phyloP scores from a whole-genome alignment of 768 basidiomycete species.

The Tephrocybe sp. region DNA sequence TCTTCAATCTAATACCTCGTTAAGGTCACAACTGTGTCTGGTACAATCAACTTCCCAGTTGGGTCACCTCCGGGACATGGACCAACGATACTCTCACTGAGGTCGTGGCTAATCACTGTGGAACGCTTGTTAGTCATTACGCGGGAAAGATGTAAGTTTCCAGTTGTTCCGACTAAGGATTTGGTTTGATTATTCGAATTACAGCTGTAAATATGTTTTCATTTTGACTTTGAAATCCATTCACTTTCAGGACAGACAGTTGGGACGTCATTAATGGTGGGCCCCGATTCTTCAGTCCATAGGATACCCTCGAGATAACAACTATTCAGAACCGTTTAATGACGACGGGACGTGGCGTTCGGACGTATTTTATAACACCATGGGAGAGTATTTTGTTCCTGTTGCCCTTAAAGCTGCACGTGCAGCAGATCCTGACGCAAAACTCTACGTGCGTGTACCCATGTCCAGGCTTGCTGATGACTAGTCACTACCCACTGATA shows the following conservation, averaged over 20 bases:
- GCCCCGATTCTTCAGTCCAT: not conserved
- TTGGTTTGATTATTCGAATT: not conserved
- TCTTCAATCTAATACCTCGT: not conserved
- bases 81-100: constrained; percentile 37
- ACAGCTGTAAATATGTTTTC: not conserved
- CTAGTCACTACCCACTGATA: not conserved
- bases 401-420: constrained; percentile 41
- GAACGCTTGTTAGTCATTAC: constrained; percentile 50
- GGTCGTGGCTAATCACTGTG: constrained; percentile 46
- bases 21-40: constrained; percentile 46
- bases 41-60: constrained; percentile 51
- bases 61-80: constrained; percentile 44
- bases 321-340: constrained; percentile 35
- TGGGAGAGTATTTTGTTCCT: constrained; percentile 34
- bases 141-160: constrained; percentile 44
- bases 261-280: constrained; percentile 44
- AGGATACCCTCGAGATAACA: constrained; percentile 11
- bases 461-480: not conserved
- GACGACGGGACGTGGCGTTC: constrained; percentile 45
- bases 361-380: constrained; percentile 41
- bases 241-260: constrained; percentile 26
- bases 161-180: not conserved
- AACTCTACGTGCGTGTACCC: constrained; percentile 44
- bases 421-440: constrained; percentile 50
- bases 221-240: constrained; percentile 10